Evolutionary conservation across 257 asterid species (phyloP), one percentile per base, ranked within the genome.

Genomic region (Primulina eburnea): DNA sequence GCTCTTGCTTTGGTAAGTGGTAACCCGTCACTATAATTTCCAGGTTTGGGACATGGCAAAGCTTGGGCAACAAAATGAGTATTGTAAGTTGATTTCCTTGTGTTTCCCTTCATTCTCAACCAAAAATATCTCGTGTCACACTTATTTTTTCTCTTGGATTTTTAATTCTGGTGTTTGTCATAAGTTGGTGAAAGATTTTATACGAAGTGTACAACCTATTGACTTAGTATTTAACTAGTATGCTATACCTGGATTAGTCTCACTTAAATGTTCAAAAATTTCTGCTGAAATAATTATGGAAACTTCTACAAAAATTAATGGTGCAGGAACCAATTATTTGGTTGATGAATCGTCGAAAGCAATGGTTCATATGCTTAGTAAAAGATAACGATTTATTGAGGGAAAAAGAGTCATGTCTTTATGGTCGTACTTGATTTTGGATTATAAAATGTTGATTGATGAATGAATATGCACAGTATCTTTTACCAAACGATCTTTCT

Each of bases 1-100:
- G 60, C 55, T 80, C 56, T 71, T 67, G 61, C 35, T 33, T 66
- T 83, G 73, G 77, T 63, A 80, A 68, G 64, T 83, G 73, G 77
- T 63, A 80, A 68, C 71, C 57, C 11, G 73, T 60, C 71, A 30
- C 62, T 70, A 56, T 65, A 38, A 77, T 76, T 73, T 71, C 62
- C 88, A 92, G 98, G 89, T 94, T 40, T 94, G 99, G 99, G 99
- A 94, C 84, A 94, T 94, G 96, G 93, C 96, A 71, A 91, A 88
- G 86, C 92, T 94, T 76, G 99, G 97, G 76, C 97, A 90, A 72
- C 90, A 77, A 76, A 73, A 78, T 82, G 88, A 76, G 72, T 68
- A 77, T 71, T 74, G 98, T 88, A 82, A 84, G 89, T 82, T 62
- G 47, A 53, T 78, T 58, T 37, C 17, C 30, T 5, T 34, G 14